Percentiles rank a stretch among this genome's conserved stretches.
Conservation (phyloP, 2,329 filamentous ascomycete species). For the Polytolypa hystricis region DNA sequence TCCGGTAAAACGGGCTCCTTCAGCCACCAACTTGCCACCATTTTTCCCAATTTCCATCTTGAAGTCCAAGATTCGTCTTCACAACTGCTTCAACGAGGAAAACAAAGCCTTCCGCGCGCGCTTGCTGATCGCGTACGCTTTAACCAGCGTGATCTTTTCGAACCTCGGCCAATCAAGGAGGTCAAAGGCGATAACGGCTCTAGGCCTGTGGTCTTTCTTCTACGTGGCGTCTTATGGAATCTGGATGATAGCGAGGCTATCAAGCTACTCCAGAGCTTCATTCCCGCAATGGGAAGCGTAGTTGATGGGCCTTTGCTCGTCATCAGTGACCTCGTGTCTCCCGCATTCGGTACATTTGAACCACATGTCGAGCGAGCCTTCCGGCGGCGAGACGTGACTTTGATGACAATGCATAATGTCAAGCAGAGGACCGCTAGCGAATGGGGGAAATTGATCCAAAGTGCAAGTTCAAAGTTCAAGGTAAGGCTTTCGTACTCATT, state of each 20-base stretch:
- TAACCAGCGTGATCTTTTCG: constrained; percentile 1
- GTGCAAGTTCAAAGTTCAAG: neutral
- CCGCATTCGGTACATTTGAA: constrained; percentile 8
- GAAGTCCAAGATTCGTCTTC: constrained; percentile 5
- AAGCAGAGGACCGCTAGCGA: constrained; percentile 12
- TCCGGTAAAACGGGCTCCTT: neutral
- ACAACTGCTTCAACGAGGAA: constrained; percentile 1
- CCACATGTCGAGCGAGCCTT: constrained; percentile 11
- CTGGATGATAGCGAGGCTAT: constrained; percentile 7
- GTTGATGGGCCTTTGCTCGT: constrained; percentile 2
- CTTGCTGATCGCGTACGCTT: constrained; percentile 2
- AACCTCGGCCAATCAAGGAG: neutral
- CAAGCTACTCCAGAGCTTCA: constrained; percentile 8
- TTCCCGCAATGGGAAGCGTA: constrained; percentile 6
- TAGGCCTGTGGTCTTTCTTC: constrained; percentile 4
- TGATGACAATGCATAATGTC: constrained; percentile 15
- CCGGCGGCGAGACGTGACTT: constrained; percentile 12
- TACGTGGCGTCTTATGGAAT: constrained; percentile 13
- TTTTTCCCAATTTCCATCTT: constrained; percentile 4
- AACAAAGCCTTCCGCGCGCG: neutral
- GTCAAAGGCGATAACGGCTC: neutral
- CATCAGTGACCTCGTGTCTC: constrained; percentile 7
- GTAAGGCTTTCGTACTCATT: neutral
- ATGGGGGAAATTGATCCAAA: constrained; percentile 8
- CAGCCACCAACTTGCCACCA: neutral